Base-by-base conservation (phyloP, 805 yeast genomes). In the Yueomyces sinensis region DNA sequence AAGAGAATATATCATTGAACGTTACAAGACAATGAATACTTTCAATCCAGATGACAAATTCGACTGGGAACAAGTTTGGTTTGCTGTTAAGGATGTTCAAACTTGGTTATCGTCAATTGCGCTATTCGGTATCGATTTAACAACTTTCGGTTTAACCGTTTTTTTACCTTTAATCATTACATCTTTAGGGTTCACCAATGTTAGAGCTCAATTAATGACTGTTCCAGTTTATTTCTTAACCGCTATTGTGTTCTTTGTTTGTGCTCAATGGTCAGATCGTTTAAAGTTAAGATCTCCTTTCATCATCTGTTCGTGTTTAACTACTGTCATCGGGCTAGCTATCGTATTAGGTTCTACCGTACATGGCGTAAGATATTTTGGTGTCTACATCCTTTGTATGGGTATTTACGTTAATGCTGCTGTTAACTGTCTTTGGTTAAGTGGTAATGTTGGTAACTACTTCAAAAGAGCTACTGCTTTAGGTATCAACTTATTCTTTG, bases 171-270 rank as follows among this genome's bases (percentile, higher is more conserved):
- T 61, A 23, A 49, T 56, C 37, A 41, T 47, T 34, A 35, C 52
- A 29, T 38, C 59, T 37, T 38, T 57, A 54, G 55, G 63, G 40
- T 44, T 76, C 62, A 67, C 82, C 2, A 76, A 82, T 3, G 78
- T 74, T 46, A 63, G 70, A 37, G 89, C 93, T 9, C 84, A 84
- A 55, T 70, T 78, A 36, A 77, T 76, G 58, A 79, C 94, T 0
- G 82, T 84, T 32, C 86, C 83, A 44, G 93, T 94, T 16, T 84
- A 93, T 87, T 63, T 82, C 29, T 60, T 68, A 20, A 82, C 94
- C 0, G 79, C 83, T 49, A 84, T 78, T 5, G 60, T 70, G 24
- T 70, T 77, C 30, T 74, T 77, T 58, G 46, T 71, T 4, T 41
- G 68, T n/a, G 89, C 94, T 0, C 59, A 64, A 38, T 41, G 65